Evolutionary conservation across 2,329 filamentous ascomycete species (phyloP), one percentile per base, ranked within the genome.

Genomic region (Aspergillus sp.): DNA sequence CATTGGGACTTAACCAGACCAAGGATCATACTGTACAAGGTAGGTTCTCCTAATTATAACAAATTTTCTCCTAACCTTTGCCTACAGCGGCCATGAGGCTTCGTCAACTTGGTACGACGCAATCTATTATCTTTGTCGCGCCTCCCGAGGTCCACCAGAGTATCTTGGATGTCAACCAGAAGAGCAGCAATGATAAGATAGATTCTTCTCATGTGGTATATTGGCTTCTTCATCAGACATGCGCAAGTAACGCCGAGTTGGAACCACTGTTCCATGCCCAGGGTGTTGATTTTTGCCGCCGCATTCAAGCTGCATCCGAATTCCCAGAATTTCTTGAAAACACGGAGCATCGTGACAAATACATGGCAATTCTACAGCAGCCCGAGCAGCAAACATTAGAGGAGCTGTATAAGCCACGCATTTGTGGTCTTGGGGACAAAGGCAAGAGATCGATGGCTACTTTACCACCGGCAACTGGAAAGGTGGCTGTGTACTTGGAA

Each of bases 171-270:
- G 54, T 81, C 0, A 69, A 76, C 13, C 59, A 68, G 0, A 79
- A 80, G 50, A 62, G 48, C 0, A n/a, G n/a, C n/a, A n/a, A n/a
- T n/a, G 67, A 74, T 7, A 4, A 3, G 0, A 59, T 83, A 1
- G 72, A 82, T 54, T 86, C 84, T 0, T 68, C 70, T 2, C 79
- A 87, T 57, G 83, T 87, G 8, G 74, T 89, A 1, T 66, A 70
- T 3, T 90, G 88, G 88, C 78, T 90, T 0, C 77, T 90, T 0
- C 80, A 88, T 48, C 85, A 89, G 57, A 88, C 86, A 0, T 90
- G 88, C 60, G 71, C 76, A 7, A 80, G 75, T 0, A 87, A 85
- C 19, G 84, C 88, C 60, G 82, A 88, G 32, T 70, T 89, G 0
- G 82, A 84, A 51, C 78, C 82, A 0, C 75, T 90, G 0, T 86